Evolutionary conservation across 495 filamentous ascomycete species (phyloP).

Genomic region (Penicillium antarcticum): DNA sequence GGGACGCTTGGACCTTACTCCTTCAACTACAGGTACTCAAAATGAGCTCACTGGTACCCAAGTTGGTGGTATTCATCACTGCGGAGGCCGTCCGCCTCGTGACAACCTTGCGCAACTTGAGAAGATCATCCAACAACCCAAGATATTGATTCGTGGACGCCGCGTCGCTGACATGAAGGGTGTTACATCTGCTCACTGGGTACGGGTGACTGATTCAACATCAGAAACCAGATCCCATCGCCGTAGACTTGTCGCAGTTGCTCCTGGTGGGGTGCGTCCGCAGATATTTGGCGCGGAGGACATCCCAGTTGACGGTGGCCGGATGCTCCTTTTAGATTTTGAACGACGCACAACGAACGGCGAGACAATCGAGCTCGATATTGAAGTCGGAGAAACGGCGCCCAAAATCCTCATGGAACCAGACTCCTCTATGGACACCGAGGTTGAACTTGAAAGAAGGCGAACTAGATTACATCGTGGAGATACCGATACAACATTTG

Average conservation of each 20-base stretch:
- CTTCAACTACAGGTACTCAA: slow-evolving; percentile 7
- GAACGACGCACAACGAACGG: slow-evolving; percentile 57
- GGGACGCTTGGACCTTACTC: slow-evolving; percentile 60
- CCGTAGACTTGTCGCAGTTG: slow-evolving; percentile 65
- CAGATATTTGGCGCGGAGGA: slow-evolving; percentile 66
- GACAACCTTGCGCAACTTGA: slow-evolving; percentile 32
- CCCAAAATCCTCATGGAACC: slow-evolving; percentile 72
- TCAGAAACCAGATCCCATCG: not conserved
- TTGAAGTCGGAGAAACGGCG: slow-evolving; percentile 71
- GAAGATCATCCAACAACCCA: slow-evolving; percentile 32
- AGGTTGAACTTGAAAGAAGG: slow-evolving; percentile 77
- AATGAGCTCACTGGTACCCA: slow-evolving; percentile 3
- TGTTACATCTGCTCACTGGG: slow-evolving; percentile 41
- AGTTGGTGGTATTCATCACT: slow-evolving; percentile 19
- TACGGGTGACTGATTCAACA: slow-evolving; percentile 16
- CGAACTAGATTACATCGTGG: slow-evolving; percentile 53
- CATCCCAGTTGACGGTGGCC: slow-evolving; percentile 77
- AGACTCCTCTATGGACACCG: slow-evolving; percentile 71
- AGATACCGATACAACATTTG: slow-evolving; percentile 18
- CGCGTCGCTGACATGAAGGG: slow-evolving; percentile 40
- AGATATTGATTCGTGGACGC: slow-evolving; percentile 35
- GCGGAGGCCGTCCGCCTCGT: slow-evolving; percentile 7
- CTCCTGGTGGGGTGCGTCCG: slow-evolving; percentile 66
- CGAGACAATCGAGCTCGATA: slow-evolving; percentile 50
- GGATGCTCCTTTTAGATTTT: slow-evolving; percentile 77